phyloP scores from a whole-genome alignment of 805 yeast genomes.

The Sungouiella thailandica region DNA sequence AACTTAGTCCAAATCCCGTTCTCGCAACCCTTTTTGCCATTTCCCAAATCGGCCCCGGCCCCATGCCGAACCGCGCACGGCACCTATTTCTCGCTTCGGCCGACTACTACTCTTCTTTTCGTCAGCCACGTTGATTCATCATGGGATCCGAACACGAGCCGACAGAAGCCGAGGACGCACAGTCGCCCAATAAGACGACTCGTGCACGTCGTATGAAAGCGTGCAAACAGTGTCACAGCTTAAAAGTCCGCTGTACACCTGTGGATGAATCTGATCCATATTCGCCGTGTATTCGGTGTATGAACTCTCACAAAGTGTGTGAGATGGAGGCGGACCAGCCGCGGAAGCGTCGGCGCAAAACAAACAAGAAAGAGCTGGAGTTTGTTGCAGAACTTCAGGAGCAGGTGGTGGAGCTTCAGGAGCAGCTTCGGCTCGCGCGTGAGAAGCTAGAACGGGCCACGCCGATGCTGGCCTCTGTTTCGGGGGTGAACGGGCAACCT shows the following conservation, averaged over 20 bases:
- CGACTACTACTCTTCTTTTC: no score
- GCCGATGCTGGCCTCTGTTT: no score
- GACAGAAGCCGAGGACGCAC: not conserved
- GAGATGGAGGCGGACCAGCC: conserved; percentile 60
- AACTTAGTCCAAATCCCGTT: no score
- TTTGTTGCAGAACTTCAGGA: conserved; percentile 17
- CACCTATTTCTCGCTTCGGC: no score
- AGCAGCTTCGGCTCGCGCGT: conserved; percentile 12
- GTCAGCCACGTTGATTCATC: no score
- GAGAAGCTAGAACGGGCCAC: no score
- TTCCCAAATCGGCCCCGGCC: no score
- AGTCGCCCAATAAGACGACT: conserved; percentile 2
- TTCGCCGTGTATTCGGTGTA: conserved; percentile 72
- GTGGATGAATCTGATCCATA: conserved; percentile 51
- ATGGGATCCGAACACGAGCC: no score
- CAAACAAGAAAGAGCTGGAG: conserved; percentile 9
- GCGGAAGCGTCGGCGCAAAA: conserved; percentile 43
- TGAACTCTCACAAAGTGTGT: conserved; percentile 58
- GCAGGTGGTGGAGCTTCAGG: conserved; percentile 16
- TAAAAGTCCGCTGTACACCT: conserved; percentile 83
- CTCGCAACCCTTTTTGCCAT: no score
- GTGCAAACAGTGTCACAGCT: conserved; percentile 70
- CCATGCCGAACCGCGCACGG: no score
- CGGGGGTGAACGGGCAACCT: no score
- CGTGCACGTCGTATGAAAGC: conserved; percentile 47